phyloP scores from a whole-genome alignment of 2,329 filamentous ascomycete species.

The Fusarium verticillioides region DNA sequence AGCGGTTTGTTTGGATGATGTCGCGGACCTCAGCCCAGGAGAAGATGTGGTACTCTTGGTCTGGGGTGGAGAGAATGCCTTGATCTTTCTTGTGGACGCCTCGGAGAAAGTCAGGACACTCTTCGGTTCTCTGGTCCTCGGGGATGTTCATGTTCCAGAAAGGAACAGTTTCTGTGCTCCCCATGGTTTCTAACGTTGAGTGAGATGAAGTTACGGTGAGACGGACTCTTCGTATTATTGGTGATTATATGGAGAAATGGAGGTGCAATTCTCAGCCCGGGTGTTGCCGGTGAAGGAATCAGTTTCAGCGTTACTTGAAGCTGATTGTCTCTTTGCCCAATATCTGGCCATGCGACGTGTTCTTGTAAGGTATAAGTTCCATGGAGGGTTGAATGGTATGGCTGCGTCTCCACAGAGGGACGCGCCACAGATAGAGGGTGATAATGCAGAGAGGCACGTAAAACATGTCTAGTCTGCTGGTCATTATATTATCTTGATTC shows the following conservation, averaged over 20 bases:
- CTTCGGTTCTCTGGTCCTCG: slow-evolving; percentile 64
- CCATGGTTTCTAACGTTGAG: slow-evolving; percentile 48
- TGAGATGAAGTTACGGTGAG: slow-evolving; percentile 28
- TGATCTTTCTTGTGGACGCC: slow-evolving; percentile 75
- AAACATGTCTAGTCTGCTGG: neutral
- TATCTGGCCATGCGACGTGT: neutral
- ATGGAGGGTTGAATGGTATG: neutral
- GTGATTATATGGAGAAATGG: neutral
- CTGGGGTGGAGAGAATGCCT: slow-evolving; percentile 75
- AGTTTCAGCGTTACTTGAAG: neutral
- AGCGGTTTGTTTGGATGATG: slow-evolving; percentile 72
- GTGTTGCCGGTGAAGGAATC: neutral
- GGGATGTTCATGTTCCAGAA: slow-evolving; percentile 90
- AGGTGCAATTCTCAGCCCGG: neutral
- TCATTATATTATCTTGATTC: neutral
- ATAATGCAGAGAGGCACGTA: neutral
- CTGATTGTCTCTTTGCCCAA: neutral
- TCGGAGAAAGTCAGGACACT: slow-evolving; percentile 78
- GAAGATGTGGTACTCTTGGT: slow-evolving; percentile 70
- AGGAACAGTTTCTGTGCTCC: slow-evolving; percentile 55
- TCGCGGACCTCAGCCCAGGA: slow-evolving; percentile 76
- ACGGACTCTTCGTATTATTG: neutral
- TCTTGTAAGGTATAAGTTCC: neutral
- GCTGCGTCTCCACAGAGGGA: slow-evolving; percentile 14
- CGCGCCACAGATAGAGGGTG: neutral